Percentiles rank a stretch among this genome's conserved stretches.
phyloP scores from a whole-genome alignment of 176 grass and related monocot genomes.

The Paspalum notatum region DNA sequence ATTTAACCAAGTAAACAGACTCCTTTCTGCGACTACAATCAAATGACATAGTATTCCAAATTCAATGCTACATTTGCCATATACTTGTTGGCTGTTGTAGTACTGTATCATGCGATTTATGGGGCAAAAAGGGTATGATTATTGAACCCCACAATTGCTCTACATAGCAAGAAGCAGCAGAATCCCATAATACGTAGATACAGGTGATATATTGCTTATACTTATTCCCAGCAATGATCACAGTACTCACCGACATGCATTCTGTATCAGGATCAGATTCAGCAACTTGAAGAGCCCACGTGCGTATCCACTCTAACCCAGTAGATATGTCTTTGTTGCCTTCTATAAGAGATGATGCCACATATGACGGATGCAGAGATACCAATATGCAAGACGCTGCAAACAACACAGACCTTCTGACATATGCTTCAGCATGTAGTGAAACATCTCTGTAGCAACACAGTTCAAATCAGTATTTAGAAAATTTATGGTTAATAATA shows the following conservation, averaged over 20 bases:
- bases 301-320: constrained; percentile 91
- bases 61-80: neutral
- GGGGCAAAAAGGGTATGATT: neutral
- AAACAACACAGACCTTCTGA: constrained; percentile 88
- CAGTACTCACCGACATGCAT: constrained; percentile 72
- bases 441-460: constrained; percentile 67
- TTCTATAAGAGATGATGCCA: constrained; percentile 87
- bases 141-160: neutral
- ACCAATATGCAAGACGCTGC: constrained; percentile 88
- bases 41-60: neutral
- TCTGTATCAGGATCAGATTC: constrained; percentile 88
- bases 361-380: constrained; percentile 81
- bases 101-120: neutral
- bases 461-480: neutral
- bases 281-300: constrained; percentile 73
- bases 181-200: neutral
- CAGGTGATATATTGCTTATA: constrained; percentile 12
- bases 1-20: neutral
- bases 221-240: constrained; percentile 6
- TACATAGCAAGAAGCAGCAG: constrained; percentile 3
- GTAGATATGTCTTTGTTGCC: constrained; percentile 74
- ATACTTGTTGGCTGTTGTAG: neutral
- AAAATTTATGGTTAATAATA: constrained; percentile 4
- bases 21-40: constrained; percentile 1
- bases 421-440: constrained; percentile 89